Evolutionary conservation across 441 rosid species (phyloP), one percentile per base, ranked within the genome.

Genomic region (Arabidopsis lyrata): DNA sequence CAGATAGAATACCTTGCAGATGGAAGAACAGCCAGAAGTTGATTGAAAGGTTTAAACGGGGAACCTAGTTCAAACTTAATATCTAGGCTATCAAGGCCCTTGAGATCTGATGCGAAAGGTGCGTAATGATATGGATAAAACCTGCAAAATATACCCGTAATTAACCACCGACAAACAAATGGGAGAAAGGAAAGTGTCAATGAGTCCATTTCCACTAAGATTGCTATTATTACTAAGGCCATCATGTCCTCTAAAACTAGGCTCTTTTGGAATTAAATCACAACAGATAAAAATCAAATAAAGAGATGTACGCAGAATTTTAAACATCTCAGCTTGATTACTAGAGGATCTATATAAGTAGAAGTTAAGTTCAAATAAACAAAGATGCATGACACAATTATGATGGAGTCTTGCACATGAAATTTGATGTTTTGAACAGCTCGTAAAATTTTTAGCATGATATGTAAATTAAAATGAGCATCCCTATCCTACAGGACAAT

Each of bases 101-200:
- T 95, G 64, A 95, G 87, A 86, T 95, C 99, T 76, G 98, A 92
- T 69, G 99, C 99, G 84, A 95, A 95, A 68, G 99, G 99, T 15
- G 99, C 99, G 82, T 92, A 92, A 75, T 95, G 97, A 72, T 92
- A 95, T 5, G 98, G 99, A 81, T 89, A 95, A 82, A 88, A 95
- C 99, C 99, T 95, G 88, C 70, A 82, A 79, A 63, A 61, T 63
- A 80, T 18, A 54, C 13, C 16, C 63, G 32, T 31, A 62, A 8
- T 29, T 20, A 63, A 57, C 16, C 20, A 67, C 66, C 42, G 36
- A 32, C 42, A 53, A 61, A n/a, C 32, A 68, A 42, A 35, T 32
- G 27, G 24, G 58, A 70, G 44, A 57, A 41, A 35, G 20, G 9
- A 63, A 63, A 63, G 14, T 49, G 49, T 42, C 24, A 56, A 68